These are phyloP conservation scores for Viridothelium virens DNA, from an alignment of 495 filamentous ascomycete species.

Conservation along the genomic window DNA sequence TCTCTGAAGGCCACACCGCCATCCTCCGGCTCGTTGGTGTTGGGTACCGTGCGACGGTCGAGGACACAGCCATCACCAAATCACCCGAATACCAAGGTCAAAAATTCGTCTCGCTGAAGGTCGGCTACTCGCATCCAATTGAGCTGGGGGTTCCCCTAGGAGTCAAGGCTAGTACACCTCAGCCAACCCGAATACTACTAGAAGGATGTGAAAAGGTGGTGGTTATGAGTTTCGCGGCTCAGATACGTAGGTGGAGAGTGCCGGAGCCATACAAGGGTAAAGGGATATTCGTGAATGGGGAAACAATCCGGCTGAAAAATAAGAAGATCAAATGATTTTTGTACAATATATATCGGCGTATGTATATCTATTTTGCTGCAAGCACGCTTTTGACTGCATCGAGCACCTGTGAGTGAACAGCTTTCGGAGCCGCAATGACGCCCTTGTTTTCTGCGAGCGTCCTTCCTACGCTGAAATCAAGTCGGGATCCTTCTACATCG, in stretches of 20 bases:
- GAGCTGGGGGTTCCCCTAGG: constrained; percentile 76
- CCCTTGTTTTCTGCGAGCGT: constrained; percentile 86
- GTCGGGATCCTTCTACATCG: constrained; percentile 66
- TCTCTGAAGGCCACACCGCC: constrained; percentile 91
- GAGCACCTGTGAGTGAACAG: constrained; percentile 67
- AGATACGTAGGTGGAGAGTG: constrained; percentile 76
- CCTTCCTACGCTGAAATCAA: constrained; percentile 81
- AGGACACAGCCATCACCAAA: constrained; percentile 61
- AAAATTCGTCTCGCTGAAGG: constrained; percentile 82
- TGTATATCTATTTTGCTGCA: constrained; percentile 39
- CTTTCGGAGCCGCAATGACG: constrained; percentile 76
- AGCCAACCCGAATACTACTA: constrained; percentile 87
- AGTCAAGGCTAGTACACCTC: constrained; percentile 78
- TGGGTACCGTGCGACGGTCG: constrained; percentile 84
- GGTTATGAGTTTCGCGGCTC: constrained; percentile 83
- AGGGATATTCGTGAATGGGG: constrained; percentile 94
- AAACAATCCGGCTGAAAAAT: constrained; percentile 93
- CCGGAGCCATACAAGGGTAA: constrained; percentile 99
- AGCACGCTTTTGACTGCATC: constrained; percentile 76
- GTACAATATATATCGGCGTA: constrained; percentile 2
- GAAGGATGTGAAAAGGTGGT: constrained; percentile 79
- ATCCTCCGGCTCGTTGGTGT: constrained; percentile 93
- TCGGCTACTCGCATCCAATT: constrained; percentile 92
- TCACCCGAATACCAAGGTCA: constrained; percentile 66
- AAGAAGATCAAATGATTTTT: constrained; percentile 86